Base-by-base conservation (phyloP, 2,329 filamentous ascomycete genomes). In the Elsinoe australis region DNA sequence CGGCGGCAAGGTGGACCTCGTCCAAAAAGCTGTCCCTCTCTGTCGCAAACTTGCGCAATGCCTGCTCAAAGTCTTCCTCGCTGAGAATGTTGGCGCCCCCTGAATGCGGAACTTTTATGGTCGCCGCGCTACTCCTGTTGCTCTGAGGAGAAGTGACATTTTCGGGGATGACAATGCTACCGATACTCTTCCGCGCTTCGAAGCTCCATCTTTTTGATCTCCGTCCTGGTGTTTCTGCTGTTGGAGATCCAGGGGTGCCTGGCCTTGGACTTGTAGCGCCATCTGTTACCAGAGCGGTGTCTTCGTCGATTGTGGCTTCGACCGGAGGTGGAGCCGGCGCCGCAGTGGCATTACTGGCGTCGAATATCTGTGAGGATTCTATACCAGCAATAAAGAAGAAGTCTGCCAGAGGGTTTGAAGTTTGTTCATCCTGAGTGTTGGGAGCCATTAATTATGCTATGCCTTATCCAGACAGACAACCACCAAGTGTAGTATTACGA, bases 11-110 rank as follows among this genome's bases (percentile, higher is more conserved):
- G 56, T 83, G 87, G 47, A 96, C 76, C 64, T 98, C 92, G 54
- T 94, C 87, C 46, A 96, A 72, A 59, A 98, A 98, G 52, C 83
- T 84, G 59, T 98, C 92, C 55, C 92, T 77, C 70, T 96, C 90
- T n/a, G 83, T 84, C 36, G 92, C 88, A 64, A 98, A 98, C 68
- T 95, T 96, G 59, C 88, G 71, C 56, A 98, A 74, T 19, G 92
- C 90, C 61, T 85, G 82, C 63, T 96, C 92, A 60, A 98, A 98
- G 65, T 96, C 92, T 60, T 86, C 87, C 61, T 94, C 87, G 50
- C 69, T 78, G 22, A 79, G 65, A 10, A 64, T 67, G 5, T 61
- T 60, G 3, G 65, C 63, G 15, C 61, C 65, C 48, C 65, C 68
- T 49, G 63, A 42, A 55, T 55, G 50, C 17, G 69, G 49, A 42